phyloP scores from a whole-genome alignment of 2,329 filamentous ascomycete species.

The Paraphaeosphaeria minitans region DNA sequence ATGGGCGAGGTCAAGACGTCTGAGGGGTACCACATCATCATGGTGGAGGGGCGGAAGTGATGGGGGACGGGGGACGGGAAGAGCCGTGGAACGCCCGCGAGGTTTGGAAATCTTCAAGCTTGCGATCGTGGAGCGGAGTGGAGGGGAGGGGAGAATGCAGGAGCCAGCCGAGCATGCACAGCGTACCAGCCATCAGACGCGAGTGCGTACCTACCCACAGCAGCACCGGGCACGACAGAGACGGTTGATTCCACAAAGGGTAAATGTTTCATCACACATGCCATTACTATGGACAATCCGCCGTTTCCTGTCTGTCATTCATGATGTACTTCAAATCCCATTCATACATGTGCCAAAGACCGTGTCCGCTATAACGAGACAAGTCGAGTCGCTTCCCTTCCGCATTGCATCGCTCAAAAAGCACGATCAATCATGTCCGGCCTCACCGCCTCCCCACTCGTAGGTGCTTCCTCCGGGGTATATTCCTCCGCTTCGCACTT shows the following conservation, averaged over 20 bases:
- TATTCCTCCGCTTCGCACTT: background rate
- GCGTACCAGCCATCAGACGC: too few species aligned
- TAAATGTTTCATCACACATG: background rate
- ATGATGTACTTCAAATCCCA: background rate
- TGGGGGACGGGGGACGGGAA: too few species aligned
- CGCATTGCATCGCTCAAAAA: background rate
- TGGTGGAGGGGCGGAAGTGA: constrained; percentile 70
- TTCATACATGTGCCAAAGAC: background rate
- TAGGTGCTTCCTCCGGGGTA: background rate
- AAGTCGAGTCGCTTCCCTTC: background rate
- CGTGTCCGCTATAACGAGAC: background rate
- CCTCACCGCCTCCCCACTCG: background rate
- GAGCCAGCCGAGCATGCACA: too few species aligned
- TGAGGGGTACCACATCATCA: constrained; percentile 80
- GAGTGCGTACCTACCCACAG: background rate
- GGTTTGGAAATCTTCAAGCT: too few species aligned
- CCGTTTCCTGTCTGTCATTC: background rate
- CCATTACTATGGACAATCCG: background rate
- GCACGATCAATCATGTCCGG: background rate
- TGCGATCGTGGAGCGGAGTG: too few species aligned
- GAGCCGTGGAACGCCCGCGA: too few species aligned
- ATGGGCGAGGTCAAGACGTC: constrained; percentile 73
- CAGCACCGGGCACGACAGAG: background rate
- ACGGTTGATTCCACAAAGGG: background rate
- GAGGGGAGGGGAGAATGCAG: too few species aligned